Base-by-base conservation (phyloP, 441 rosid species). In the Manihot esculenta region DNA sequence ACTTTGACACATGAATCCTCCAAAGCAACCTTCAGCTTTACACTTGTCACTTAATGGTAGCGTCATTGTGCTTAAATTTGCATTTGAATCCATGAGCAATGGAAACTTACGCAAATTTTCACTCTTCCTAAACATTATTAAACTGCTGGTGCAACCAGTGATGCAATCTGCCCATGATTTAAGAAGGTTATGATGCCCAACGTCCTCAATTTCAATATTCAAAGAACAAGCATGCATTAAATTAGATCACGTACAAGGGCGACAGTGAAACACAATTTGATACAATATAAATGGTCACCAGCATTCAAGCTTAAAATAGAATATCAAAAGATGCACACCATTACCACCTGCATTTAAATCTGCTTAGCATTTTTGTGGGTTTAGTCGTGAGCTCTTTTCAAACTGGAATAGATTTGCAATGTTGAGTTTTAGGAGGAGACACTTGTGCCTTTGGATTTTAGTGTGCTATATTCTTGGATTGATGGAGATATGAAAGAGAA, bases 141-240 rank as follows among this genome's bases (percentile, higher is more conserved):
- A 85, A 85, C 78, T 82, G 84, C 77, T 85, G 89, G 65, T 83
- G 87, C 54, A 81, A 42, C 89, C 85, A 23, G 85, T 85, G 55
- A 81, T 78, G 70, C 80, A 73, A 66, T 81, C 78, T 57, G 66
- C 74, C 84, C 84, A 81, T 55, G 68, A 71, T 61, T 60, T 73
- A 21, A 70, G 55, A 66, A 78, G 78, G 60, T 76, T 73, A 49
- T 66, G 71, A 66, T 73, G 78, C 23, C 54, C 71, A 20, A 15
- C 21, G 21, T 63, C 72, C 54, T 20, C 71, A 18, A 62, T 44
- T 24, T 63, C 67, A 62, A 44, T 3, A 47, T 51, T 18, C 23
- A 47, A 18, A 2, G 26, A 26, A 26, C 69, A 76, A 53, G n/a
- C n/a, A 21, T 30, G 41, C n/a, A 66, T 49, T 42, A 62, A 48